Percentiles rank a stretch among this genome's conserved stretches.
These are phyloP conservation scores for Paramarasmius palmivorus DNA, from an alignment of 1,284 basidiomycete genomes.

Conservation along the genomic window DNA sequence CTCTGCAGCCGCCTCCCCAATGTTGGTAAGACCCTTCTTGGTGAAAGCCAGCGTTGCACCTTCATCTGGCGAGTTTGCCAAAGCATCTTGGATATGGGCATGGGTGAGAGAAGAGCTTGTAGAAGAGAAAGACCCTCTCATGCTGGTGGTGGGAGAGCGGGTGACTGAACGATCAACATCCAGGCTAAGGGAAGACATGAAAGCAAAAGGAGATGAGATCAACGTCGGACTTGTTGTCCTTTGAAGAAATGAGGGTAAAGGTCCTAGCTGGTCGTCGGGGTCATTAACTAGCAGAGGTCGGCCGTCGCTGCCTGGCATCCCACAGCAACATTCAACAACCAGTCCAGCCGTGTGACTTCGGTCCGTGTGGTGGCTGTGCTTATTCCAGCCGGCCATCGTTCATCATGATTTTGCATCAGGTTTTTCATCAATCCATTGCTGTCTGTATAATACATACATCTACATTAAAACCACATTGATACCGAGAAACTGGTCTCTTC, in stretches of 20 bases:
- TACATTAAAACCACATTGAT: conserved; percentile 74
- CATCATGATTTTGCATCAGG: not conserved
- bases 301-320: conserved; percentile 1
- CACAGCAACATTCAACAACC: not conserved
- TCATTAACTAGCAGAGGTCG: conserved; percentile 16
- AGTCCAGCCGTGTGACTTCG: conserved; percentile 6
- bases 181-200: conserved; percentile 33
- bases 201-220: conserved; percentile 5
- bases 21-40: conserved; percentile 73
- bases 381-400: not conserved
- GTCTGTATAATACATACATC: not conserved
- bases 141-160: conserved; percentile 20
- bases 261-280: conserved; percentile 16
- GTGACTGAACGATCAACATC: conserved; percentile 32
- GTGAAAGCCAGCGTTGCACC: conserved; percentile 84
- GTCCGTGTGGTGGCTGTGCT: conserved; percentile 5
- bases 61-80: conserved; percentile 69
- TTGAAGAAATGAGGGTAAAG: conserved; percentile 1
- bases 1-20: conserved; percentile 73
- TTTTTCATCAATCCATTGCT: not conserved
- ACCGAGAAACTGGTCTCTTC: conserved; percentile 77
- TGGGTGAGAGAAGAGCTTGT: conserved; percentile 46
- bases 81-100: conserved; percentile 64
- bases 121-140: conserved; percentile 21
- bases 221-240: conserved; percentile 3